Percentiles rank a stretch among this genome's conserved stretches.
Evolutionary conservation across 1,284 basidiomycete genomes (phyloP).

Genomic region (Austropuccinia psidii): DNA sequence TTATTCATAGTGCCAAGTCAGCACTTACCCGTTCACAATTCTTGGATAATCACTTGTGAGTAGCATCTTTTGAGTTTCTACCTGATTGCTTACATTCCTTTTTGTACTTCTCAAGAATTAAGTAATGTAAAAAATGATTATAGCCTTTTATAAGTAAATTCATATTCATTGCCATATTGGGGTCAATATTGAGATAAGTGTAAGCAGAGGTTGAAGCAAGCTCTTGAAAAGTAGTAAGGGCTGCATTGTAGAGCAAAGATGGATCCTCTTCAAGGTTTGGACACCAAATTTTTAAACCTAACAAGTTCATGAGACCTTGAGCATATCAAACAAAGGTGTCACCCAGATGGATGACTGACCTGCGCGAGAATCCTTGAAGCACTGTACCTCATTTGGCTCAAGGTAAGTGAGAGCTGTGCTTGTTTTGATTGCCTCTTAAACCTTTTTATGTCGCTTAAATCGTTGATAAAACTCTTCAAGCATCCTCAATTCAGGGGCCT

Average conservation of each 20-base stretch:
- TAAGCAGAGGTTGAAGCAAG: neutral
- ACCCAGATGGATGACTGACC: conserved; percentile 1
- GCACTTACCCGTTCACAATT: neutral
- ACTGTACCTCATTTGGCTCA: neutral
- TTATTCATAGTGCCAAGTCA: too few relatives aligned
- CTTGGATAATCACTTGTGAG: neutral
- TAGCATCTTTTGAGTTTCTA: neutral
- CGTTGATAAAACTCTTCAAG: neutral
- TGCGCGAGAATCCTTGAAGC: neutral
- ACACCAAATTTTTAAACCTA: conserved; percentile 2
- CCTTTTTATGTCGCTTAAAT: neutral
- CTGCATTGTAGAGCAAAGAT: conserved; percentile 11
- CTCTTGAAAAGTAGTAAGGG: conserved; percentile 19
- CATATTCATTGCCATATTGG: neutral
- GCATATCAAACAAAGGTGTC: conserved; percentile 8
- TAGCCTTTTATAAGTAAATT: neutral
- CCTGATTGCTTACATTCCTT: conserved; percentile 4
- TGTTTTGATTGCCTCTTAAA: neutral
- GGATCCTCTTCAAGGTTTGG: conserved; percentile 1
- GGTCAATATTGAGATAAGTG: conserved; percentile 3
- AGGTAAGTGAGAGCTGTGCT: neutral
- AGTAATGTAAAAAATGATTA: conserved; percentile 18
- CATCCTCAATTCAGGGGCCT: neutral
- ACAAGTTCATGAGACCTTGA: conserved; percentile 1
- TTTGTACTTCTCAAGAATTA: neutral